Percentiles rank a stretch among this genome's conserved stretches.
phyloP scores from a whole-genome alignment of 2,329 filamentous ascomycete species.

The Colletotrichum higginsianum region DNA sequence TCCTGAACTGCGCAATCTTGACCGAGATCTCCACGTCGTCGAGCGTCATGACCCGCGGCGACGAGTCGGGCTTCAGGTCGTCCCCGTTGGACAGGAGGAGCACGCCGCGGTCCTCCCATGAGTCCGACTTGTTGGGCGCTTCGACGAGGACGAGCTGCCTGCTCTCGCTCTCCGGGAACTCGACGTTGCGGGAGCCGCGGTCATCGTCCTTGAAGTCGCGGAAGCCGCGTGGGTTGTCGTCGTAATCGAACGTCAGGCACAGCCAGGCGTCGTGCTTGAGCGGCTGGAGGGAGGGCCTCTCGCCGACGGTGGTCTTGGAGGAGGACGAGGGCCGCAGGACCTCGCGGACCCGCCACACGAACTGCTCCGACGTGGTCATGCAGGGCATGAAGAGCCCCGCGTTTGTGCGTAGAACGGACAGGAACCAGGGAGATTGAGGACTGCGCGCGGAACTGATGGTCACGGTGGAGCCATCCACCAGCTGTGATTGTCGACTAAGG shows the following conservation, averaged over 20 bases:
- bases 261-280: background rate
- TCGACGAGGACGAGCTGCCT: background rate
- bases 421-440: background rate
- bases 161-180: background rate
- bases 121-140: background rate
- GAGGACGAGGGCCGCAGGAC: background rate
- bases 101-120: background rate
- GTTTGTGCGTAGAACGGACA: slow-evolving; percentile 27
- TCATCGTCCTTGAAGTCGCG: slow-evolving; percentile 11
- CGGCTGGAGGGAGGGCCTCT: background rate
- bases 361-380: slow-evolving; percentile 22
- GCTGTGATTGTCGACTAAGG: background rate
- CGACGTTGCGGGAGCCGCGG: slow-evolving; percentile 10
- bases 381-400: slow-evolving; percentile 25
- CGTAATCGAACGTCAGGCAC: slow-evolving; percentile 26
- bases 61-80: background rate
- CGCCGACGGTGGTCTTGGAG: background rate
- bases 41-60: background rate
- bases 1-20: background rate
- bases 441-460: background rate
- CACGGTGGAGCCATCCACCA: slow-evolving; percentile 15
- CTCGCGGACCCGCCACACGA: slow-evolving; percentile 13
- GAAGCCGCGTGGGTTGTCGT: slow-evolving; percentile 7
- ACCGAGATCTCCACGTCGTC: background rate
- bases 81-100: background rate